phyloP scores from a whole-genome alignment of 257 asterid species.

The Solanum gandarillasii region DNA sequence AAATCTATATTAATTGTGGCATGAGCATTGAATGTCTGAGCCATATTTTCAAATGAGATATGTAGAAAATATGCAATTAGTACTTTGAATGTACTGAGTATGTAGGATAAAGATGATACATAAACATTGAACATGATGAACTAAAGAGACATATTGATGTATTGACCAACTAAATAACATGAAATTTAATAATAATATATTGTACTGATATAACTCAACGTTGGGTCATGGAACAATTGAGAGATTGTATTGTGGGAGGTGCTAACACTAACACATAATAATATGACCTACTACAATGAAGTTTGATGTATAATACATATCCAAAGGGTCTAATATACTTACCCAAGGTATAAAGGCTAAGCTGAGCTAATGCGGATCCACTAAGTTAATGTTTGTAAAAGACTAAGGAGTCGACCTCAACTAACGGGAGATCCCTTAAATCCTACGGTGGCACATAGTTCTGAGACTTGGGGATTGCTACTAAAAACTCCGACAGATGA shows the following conservation, averaged over 20 bases:
- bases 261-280: background rate
- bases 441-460: background rate
- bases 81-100: background rate
- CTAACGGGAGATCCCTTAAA: background rate
- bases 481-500: too few relatives aligned
- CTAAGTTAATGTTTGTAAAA: background rate
- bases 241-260: background rate
- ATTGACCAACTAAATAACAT: background rate
- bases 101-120: background rate
- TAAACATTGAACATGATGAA: background rate
- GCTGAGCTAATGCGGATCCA: background rate
- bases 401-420: background rate
- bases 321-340: background rate
- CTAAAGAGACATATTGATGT: too few relatives aligned
- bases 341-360: background rate
- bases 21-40: too few relatives aligned
- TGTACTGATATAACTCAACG: too few relatives aligned
- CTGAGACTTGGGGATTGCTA: background rate
- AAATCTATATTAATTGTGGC: background rate
- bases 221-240: too few relatives aligned
- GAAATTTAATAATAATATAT: background rate
- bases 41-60: too few relatives aligned
- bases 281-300: background rate
- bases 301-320: background rate
- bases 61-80: background rate